Evolutionary conservation across 2,329 filamentous ascomycete genomes (phyloP).

Genomic region (Lachnellula willkommii): DNA sequence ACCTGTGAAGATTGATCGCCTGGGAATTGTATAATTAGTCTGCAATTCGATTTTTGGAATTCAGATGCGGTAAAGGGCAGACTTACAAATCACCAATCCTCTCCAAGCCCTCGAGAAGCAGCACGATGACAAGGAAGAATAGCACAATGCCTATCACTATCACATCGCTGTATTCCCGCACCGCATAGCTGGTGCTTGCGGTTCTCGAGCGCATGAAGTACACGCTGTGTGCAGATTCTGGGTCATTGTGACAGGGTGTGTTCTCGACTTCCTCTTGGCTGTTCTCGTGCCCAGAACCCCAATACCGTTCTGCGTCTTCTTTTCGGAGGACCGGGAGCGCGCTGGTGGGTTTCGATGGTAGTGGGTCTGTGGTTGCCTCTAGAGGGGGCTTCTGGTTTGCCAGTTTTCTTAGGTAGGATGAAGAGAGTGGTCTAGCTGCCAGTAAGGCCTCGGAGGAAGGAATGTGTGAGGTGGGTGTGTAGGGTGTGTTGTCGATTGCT

Average conservation of each 20-base stretch:
- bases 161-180: slow-evolving; percentile 24
- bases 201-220: background rate
- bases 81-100: slow-evolving; percentile 20
- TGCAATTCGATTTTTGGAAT: background rate
- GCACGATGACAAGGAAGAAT: slow-evolving; percentile 23
- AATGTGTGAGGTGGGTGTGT: slow-evolving; percentile 17
- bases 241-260: background rate
- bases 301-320: slow-evolving; percentile 23
- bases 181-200: slow-evolving; percentile 1
- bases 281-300: slow-evolving; percentile 9
- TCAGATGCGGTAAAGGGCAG: too few relatives aligned
- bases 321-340: slow-evolving; percentile 20
- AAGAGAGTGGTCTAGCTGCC: slow-evolving; percentile 18
- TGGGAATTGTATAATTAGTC: background rate
- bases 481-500: slow-evolving; percentile 23
- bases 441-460: slow-evolving; percentile 21
- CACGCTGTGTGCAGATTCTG: background rate
- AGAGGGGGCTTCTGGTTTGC: slow-evolving; percentile 9
- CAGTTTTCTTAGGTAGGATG: slow-evolving; percentile 21
- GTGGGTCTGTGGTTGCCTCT: background rate
- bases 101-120: slow-evolving; percentile 22
- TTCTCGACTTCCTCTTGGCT: background rate
- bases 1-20: background rate
- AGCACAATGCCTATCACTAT: slow-evolving; percentile 28
- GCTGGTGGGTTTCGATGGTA: slow-evolving; percentile 22